Evolutionary conservation across 495 filamentous ascomycete species (phyloP), one percentile per base, ranked within the genome.

Genomic region (Cudoniella acicularis): DNA sequence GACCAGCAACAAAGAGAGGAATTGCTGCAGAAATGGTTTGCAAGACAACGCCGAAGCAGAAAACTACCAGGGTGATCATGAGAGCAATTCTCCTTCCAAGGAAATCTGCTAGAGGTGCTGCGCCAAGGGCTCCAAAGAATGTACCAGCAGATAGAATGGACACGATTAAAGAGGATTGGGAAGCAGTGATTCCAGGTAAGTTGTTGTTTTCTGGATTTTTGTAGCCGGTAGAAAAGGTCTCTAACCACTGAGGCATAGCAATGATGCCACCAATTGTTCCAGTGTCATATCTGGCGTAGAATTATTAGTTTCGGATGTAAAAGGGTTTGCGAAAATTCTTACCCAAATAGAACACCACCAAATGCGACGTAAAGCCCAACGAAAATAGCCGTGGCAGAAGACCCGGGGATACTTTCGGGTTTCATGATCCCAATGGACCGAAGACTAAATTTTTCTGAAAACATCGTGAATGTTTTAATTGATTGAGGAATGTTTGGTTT

Each of bases 191-290:
- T 54, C 83, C 80, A 36, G 30, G 30, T 30, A 70, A 74, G 30
- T 79, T 80, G 1, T 75, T 59, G 11, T 76, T 72, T 68, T 87
- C 79, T 1, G 57, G 57, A 25, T 58, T 45, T 59, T 76, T 69
- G 47, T 82, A 79, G 3, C 83, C 78, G 1, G 87, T 90, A 1
- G 86, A 82, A 22, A 60, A 60, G 0, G 17, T 36, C n/a, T 60
- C 41, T 13, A 36, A 24, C 49, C 49, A 94, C 70, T 84, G 86
- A 57, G 79, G 75, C 90, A 93, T 93, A 56, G 85, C 88, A 10
- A 92, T 70, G 64, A 95, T 91, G 67, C 90, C 90, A 56, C 80
- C 83, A 71, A 94, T 95, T n/a, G 88, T 92, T 46, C 90, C 90
- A 2, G 90, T 92, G 62, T 92, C 88, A 79, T 90, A 90, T 67